Conservation (phyloP, 2,329 filamentous ascomycete genomes). For the Botrytis galanthina region DNA sequence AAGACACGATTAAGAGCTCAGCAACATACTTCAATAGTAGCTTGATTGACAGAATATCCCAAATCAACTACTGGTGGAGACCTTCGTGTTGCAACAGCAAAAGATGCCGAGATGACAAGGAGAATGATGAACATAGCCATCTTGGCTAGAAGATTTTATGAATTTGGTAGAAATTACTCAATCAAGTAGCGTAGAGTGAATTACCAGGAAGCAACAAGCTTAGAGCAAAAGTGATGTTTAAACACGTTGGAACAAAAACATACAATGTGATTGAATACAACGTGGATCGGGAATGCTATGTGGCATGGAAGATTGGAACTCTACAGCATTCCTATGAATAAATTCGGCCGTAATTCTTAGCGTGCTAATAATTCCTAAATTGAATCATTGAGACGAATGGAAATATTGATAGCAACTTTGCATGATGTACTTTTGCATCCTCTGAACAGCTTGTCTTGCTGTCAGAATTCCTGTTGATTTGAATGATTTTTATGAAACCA, state of each 20-base stretch:
- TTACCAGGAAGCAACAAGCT: too few relatives aligned
- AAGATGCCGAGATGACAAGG: background rate
- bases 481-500: background rate
- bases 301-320: background rate
- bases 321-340: background rate
- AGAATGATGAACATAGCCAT: background rate
- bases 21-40: slow-evolving; percentile 28
- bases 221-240: background rate
- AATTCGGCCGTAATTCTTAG: background rate
- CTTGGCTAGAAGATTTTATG: background rate
- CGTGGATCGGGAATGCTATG: background rate
- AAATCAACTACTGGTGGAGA: slow-evolving; percentile 34
- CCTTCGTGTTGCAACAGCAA: background rate
- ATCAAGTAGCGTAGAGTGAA: too few relatives aligned
- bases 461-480: background rate
- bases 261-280: background rate
- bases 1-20: background rate
- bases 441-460: background rate
- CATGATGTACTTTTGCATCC: background rate
- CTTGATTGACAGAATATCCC: slow-evolving; percentile 35
- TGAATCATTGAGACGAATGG: background rate
- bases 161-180: background rate
- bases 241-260: background rate
- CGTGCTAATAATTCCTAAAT: background rate
- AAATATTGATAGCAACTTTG: background rate